phyloP scores from a whole-genome alignment of 345 rosid genomes.

The thale cress (Arabidopsis thaliana) region TAIR10.1 NC_003076.8:8638501-8639000 shows the following conservation, averaged over 20 bases:
- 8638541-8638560: conserved; percentile 99
- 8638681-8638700: conserved; percentile 98
- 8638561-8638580: conserved; percentile 48
- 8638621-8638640: conserved; percentile 66
- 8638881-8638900: conserved; percentile 71
- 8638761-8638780: conserved; percentile 73
- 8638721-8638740: conserved; percentile 99
- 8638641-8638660: conserved; percentile 73
- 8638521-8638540: conserved; percentile 99
- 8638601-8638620: conserved; percentile 23
- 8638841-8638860: conserved; percentile 14
- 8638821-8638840: conserved; percentile 5
- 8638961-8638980: conserved; percentile 96
- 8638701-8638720: conserved; percentile 98
- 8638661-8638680: conserved; percentile 97
- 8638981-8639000: conserved; percentile 83
- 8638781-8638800: conserved; percentile 32
- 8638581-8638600: conserved; percentile 8
- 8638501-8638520: conserved; percentile 99
- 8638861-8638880: conserved; percentile 9
- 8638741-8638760: conserved; percentile 96
- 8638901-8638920: conserved; percentile 86
- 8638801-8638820: conserved; percentile 10
- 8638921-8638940: conserved; percentile 93
- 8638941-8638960: conserved; percentile 99